Conservation (phyloP, 2,329 filamentous ascomycete species). For the Magnaporthiopsis rhizophila region DNA sequence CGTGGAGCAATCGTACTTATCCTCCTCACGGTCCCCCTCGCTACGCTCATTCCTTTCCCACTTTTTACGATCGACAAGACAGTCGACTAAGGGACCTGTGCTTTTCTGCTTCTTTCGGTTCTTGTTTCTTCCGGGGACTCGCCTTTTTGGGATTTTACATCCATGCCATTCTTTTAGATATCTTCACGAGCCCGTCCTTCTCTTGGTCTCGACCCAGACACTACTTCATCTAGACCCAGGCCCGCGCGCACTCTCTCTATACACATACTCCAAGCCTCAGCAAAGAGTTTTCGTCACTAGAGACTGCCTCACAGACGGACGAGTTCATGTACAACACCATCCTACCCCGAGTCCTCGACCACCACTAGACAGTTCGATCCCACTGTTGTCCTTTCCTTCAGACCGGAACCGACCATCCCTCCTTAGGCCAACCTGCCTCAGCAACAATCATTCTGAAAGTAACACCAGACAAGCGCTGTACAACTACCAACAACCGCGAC, state of each 20-base stretch:
- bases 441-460: slow-evolving; percentile 11
- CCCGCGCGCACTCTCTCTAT: background rate
- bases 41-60: slow-evolving; percentile 29
- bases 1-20: slow-evolving; percentile 35
- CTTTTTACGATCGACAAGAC: slow-evolving; percentile 40
- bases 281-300: background rate
- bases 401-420: slow-evolving; percentile 27
- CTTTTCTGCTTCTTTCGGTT: slow-evolving; percentile 38
- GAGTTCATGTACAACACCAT: slow-evolving; percentile 26
- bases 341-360: slow-evolving; percentile 18
- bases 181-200: slow-evolving; percentile 9
- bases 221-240: slow-evolving; percentile 4
- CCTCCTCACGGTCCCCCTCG: slow-evolving; percentile 32
- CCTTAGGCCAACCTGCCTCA: slow-evolving; percentile 25
- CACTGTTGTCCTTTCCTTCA: slow-evolving; percentile 37
- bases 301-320: slow-evolving; percentile 17
- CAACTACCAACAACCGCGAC: background rate
- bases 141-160: slow-evolving; percentile 32
- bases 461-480: slow-evolving; percentile 7
- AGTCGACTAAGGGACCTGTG: slow-evolving; percentile 34
- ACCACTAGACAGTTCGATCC: slow-evolving; percentile 23
- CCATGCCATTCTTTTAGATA: slow-evolving; percentile 35
- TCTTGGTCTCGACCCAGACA: slow-evolving; percentile 17
- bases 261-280: background rate
- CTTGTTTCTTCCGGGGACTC: slow-evolving; percentile 40